Conservation (phyloP, 768 basidiomycete genomes). For the Tulasnella sp. region DNA sequence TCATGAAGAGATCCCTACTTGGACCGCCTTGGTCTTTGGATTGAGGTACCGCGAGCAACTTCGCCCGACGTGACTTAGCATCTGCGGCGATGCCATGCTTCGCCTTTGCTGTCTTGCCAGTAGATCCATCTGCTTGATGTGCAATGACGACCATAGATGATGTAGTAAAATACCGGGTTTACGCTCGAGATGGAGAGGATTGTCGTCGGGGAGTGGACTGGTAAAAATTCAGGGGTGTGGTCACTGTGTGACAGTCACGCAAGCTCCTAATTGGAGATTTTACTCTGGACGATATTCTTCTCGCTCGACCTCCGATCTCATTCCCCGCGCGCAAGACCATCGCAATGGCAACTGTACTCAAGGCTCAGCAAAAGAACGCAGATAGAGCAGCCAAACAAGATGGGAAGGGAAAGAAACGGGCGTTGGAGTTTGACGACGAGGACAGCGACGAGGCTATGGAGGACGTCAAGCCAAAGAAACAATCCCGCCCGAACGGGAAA, state of each 20-base stretch:
- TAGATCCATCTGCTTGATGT: background rate
- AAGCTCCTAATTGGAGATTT: constrained; percentile 9
- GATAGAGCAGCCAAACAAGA: constrained; percentile 9
- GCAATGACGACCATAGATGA: background rate
- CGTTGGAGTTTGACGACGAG: constrained; percentile 20
- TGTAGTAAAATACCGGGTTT: background rate
- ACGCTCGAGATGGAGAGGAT: background rate
- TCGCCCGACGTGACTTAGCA: background rate
- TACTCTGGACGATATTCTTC: background rate
- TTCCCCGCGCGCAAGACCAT: background rate
- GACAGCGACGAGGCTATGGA: constrained; percentile 34
- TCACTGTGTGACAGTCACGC: background rate
- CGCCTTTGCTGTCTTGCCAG: background rate
- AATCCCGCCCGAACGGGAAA: background rate
- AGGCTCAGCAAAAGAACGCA: constrained; percentile 22
- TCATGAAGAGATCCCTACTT: constrained; percentile 7
- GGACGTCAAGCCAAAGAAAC: background rate
- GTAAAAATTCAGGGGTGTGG: background rate
- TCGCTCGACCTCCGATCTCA: background rate
- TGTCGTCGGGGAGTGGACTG: background rate
- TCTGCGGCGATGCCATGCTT: background rate
- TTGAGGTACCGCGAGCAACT: background rate
- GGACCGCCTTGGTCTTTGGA: background rate
- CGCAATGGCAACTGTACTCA: constrained; percentile 21
- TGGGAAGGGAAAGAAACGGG: constrained; percentile 34